Evolutionary conservation across 768 basidiomycete species (phyloP).

Genomic region (Kockovaella imperatae): DNA sequence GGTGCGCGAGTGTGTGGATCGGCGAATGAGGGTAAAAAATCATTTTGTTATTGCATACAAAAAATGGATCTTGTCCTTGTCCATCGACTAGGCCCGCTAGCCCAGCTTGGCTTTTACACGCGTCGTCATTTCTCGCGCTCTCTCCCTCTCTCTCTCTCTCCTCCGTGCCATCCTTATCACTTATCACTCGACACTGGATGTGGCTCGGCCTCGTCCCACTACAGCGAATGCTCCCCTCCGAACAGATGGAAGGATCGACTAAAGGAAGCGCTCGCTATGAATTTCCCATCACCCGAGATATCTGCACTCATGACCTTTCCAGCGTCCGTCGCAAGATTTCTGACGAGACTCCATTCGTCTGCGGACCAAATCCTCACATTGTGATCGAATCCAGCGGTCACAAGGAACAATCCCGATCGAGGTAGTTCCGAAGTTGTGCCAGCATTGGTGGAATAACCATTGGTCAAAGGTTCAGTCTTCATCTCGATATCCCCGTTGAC

Average conservation of each 20-base stretch:
- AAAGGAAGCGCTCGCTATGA: conserved; percentile 83
- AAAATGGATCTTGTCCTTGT: no score
- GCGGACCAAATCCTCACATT: conserved; percentile 94
- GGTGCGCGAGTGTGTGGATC: no score
- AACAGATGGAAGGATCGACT: conserved; percentile 92
- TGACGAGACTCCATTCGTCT: conserved; percentile 92
- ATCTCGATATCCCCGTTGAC: conserved; percentile 7
- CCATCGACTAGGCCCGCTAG: no score
- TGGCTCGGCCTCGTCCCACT: no score
- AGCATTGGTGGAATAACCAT: conserved; percentile 2
- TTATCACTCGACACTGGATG: no score
- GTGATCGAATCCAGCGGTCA: conserved; percentile 88
- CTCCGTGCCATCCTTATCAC: no score
- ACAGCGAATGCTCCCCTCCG: conserved; percentile 55
- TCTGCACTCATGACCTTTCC: conserved; percentile 99
- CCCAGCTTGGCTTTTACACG: no score
- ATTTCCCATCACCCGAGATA: conserved; percentile 68
- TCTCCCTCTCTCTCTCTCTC: no score
- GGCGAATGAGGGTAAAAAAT: no score
- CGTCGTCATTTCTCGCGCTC: no score
- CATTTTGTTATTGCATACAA: no score
- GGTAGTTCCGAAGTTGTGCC: no score
- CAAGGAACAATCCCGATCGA: conserved; percentile 73
- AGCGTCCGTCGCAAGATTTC: conserved; percentile 74
- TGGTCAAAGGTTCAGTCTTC: conserved; percentile 6